phyloP scores from a whole-genome alignment of 164 flowering plant species.

The Houttuynia cordata region DNA sequence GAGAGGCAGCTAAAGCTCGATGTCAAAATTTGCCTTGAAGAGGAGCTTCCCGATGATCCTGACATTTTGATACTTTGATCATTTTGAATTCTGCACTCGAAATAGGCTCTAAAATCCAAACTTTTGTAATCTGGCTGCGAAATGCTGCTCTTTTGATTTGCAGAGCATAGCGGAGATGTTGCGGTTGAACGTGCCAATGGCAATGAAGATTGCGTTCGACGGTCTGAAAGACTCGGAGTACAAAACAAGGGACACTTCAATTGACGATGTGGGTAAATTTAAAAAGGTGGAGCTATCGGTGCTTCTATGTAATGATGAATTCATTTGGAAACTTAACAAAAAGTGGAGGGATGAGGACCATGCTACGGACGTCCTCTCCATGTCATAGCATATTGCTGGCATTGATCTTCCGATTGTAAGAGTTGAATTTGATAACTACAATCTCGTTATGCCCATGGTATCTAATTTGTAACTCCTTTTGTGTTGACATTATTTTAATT shows the following conservation, averaged over 20 bases:
- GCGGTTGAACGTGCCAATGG: constrained; percentile 76
- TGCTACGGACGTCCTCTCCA: constrained; percentile 95
- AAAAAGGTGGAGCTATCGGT: constrained; percentile 74
- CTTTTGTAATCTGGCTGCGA: no score
- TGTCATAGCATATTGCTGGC: constrained; percentile 85
- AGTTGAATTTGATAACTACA: constrained; percentile 9
- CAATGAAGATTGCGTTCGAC: constrained; percentile 83
- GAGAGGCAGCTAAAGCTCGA: constrained; percentile 63
- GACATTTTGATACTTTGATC: constrained; percentile 44
- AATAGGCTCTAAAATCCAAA: no score
- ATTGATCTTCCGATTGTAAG: constrained; percentile 74
- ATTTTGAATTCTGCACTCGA: not conserved
- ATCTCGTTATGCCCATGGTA: not conserved
- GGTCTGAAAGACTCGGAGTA: constrained; percentile 53
- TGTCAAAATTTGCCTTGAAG: constrained; percentile 73
- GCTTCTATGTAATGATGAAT: constrained; percentile 86
- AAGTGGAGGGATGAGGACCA: constrained; percentile 97
- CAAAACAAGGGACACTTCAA: constrained; percentile 64
- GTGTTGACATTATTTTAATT: not conserved
- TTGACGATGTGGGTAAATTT: constrained; percentile 71
- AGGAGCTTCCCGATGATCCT: constrained; percentile 74
- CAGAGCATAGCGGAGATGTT: constrained; percentile 86
- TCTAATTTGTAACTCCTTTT: not conserved
- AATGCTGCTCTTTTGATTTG: constrained; percentile 1
- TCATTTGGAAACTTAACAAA: constrained; percentile 73